Base-by-base conservation (phyloP, 805 yeast genomes). In the Candida nanaspora region DNA sequence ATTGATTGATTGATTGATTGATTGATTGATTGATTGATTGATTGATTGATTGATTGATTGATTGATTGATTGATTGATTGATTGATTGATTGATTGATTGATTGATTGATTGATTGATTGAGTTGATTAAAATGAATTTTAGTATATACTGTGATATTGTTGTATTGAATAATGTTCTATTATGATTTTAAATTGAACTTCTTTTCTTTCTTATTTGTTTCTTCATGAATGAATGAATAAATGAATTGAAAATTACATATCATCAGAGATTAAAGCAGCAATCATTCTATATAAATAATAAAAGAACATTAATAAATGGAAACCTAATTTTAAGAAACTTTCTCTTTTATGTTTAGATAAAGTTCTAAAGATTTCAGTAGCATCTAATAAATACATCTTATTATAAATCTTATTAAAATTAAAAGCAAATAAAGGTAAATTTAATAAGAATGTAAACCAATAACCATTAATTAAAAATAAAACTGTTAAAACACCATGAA, bases 321-420 rank as follows among this genome's bases (percentile, higher is more conserved):
- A 88, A 10, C 93, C 96, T 53, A 93, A 76, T 65, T 91, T 91
- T 62, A 86, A 66, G 60, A 89, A 88, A 45, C 87, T 76, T 67
- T 89, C 98, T 63, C 83, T 84, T 77, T 93, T 91, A 70, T 89
- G 95, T 59, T 83, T 86, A 53, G 86, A 76, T 57, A 91, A 76
- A 33, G 97, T 89, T 70, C 98, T 79, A 69, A 93, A 93, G 56
- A 91, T 93, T 65, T 91, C 97, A 34, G 98, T 91, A 44, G 98
- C 98, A 63, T 93, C 98, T 62, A 89, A 78, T 48, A 86, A 69
- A 61, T 91, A 89, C 61, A 81, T 80, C 65, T 86, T 87, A 53
- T 76, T 78, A 62, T 81, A 65, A 56, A 86, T 76, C 63, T 86
- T 86, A 70, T 83, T 82, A 44, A 70, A 79, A 61, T 93, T 93